phyloP scores from a whole-genome alignment of 108 stramenopile genomes.

The Pseudonitzschia delicatissima region DNA sequence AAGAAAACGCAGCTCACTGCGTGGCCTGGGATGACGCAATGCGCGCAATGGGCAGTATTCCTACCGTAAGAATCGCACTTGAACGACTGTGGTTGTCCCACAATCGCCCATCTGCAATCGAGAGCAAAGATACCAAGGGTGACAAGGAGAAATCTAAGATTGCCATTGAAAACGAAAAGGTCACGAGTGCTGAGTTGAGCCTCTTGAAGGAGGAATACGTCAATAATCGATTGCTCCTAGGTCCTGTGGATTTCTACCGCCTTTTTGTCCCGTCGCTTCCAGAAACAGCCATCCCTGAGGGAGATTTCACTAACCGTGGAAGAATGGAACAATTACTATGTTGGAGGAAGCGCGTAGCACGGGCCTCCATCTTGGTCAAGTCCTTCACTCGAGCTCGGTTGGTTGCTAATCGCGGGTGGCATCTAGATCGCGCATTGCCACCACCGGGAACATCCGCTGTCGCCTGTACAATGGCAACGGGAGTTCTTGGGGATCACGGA shows the following conservation, averaged over 20 bases:
- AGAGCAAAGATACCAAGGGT: neutral
- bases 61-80: slow-evolving; percentile 36
- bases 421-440: neutral
- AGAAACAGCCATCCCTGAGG: slow-evolving; percentile 32
- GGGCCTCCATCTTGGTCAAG: slow-evolving; percentile 54
- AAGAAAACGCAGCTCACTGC: slow-evolving; percentile 17
- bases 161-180: slow-evolving; percentile 6
- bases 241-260: slow-evolving; percentile 65
- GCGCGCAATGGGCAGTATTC: slow-evolving; percentile 58
- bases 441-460: neutral
- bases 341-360: slow-evolving; percentile 56
- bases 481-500: neutral
- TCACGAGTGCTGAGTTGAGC: slow-evolving; percentile 5
- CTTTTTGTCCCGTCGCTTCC: slow-evolving; percentile 58
- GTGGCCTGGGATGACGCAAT: slow-evolving; percentile 76
- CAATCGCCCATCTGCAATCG: slow-evolving; percentile 14
- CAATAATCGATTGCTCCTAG: slow-evolving; percentile 43
- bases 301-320: slow-evolving; percentile 25
- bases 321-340: slow-evolving; percentile 50
- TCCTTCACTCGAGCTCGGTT: slow-evolving; percentile 46
- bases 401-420: slow-evolving; percentile 65
- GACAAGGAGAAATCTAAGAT: neutral
- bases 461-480: too few species aligned
- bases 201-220: slow-evolving; percentile 32
- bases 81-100: slow-evolving; percentile 37